Conservation (phyloP, 805 yeast genomes). For the Teunomyces atbi region DNA sequence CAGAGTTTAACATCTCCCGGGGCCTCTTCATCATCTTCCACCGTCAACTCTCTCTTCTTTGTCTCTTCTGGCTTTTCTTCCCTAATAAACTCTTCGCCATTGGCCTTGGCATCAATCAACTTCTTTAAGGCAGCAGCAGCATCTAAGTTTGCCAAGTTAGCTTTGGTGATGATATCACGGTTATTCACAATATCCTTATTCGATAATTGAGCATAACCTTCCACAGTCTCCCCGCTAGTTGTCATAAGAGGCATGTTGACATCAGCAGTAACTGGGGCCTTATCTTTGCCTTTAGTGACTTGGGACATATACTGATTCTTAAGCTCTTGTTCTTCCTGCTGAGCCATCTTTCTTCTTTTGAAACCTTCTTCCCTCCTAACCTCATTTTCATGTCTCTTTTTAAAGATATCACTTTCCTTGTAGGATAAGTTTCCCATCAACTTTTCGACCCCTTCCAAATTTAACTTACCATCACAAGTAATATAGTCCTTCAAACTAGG, state of each 20-base stretch:
- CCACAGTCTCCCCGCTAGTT: conserved; percentile 69
- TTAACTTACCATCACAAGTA: conserved; percentile 85
- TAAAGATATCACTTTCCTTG: conserved; percentile 78
- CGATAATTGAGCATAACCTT: conserved; percentile 59
- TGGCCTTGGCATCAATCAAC: conserved; percentile 29
- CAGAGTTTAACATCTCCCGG: conserved; percentile 57
- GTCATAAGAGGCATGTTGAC: conserved; percentile 75
- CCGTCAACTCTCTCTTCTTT: conserved; percentile 6
- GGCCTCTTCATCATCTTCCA: conserved; percentile 36
- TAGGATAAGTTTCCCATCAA: conserved; percentile 62
- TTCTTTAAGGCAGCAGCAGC: conserved; percentile 61
- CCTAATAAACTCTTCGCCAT: conserved; percentile 3
- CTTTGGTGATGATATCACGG: conserved; percentile 60
- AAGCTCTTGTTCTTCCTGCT: conserved; percentile 45
- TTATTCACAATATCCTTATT: conserved; percentile 71
- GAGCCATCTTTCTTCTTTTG: conserved; percentile 53
- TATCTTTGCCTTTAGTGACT: conserved; percentile 70
- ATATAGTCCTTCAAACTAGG: conserved; percentile 71
- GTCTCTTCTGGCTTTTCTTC: conserved; percentile 12
- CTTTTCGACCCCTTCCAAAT: conserved; percentile 72
- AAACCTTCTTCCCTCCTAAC: conserved; percentile 62
- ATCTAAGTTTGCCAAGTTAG: conserved; percentile 66
- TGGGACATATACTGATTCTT: conserved; percentile 47
- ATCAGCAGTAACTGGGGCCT: conserved; percentile 68
- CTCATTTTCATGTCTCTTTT: conserved; percentile 66